Evolutionary conservation across 2,329 filamentous ascomycete species (phyloP), one percentile per base, ranked within the genome.

Genomic region (Aspergillus sp.): DNA sequence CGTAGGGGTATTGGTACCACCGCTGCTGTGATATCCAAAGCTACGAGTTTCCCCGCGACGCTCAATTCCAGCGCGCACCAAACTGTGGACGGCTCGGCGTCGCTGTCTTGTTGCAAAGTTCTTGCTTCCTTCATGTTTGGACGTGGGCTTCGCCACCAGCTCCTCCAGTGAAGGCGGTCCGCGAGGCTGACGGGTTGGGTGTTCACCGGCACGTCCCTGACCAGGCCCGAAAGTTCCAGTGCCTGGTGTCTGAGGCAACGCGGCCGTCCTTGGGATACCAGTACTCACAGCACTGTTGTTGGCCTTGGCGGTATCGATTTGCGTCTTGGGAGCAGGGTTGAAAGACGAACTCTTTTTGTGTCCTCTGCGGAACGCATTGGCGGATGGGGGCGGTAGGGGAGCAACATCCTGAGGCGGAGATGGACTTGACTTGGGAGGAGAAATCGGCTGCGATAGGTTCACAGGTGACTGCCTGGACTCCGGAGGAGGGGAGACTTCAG

Each of bases 31-130:
- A 42, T 78, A 81, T 65, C 82, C 84, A 52, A 81, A 76, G 52
- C 85, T 86, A 48, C 83, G 75, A 71, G 78, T 85, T 75, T 79
- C 64, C n/a, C 65, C 79, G 47, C 91, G 88, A 49, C 93, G 86
- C 62, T 89, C 88, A 52, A 93, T 79, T 10, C 91, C 90, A 45
- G 91, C 91, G 54, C 87, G 86, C 51, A 96, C 87, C 43, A 98
- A 79, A 64, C 89, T 96, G 73, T 90, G 83, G 40, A 98, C 83
- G 28, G 93, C 93, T 58, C 86, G 89, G 54, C 91, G 88, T 50
- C 93, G 88, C 61, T 94, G 90, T 51, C 93, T 89, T 47, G 89
- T 83, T 7, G 86, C 86, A 70, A 98, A 98, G 74, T 98, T 98
- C 80, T 96, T 75, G 81, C 91, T 96, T 27, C 91, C 93, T 67